Evolutionary conservation across 495 filamentous ascomycete genomes (phyloP), one percentile per base, ranked within the genome.

Genomic region (Aspergillus mulundensis): DNA sequence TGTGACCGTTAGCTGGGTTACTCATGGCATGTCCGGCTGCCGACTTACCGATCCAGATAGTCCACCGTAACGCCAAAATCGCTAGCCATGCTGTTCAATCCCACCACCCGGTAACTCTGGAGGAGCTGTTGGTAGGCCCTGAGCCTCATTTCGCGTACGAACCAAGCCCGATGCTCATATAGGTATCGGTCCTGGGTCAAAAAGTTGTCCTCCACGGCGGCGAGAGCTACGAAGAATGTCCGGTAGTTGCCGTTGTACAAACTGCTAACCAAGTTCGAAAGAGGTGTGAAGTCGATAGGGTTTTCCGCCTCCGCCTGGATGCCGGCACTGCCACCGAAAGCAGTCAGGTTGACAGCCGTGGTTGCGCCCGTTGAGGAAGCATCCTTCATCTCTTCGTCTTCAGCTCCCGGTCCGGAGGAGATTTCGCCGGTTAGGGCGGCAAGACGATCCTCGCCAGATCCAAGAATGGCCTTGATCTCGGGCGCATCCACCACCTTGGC

Each of bases 101-200:
- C 90, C 18, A 98, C 94, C n/a, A 97, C 90, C 30, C 91, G 86
- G 70, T 98, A 98, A 67, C 89, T 94, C 75, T 96, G 91, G n/a
- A 98, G 81, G 23, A 98, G 81, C 73, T 98, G 94, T 71, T 94
- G 88, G 70, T 98, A 98, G 38, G 89, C 93, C 51, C 92, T 84
- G 44, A 96, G 83, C 54, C 94, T 86, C 94, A 97, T 98, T 77
- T 98, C 94, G 30, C 94, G 88, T 54, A 97, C 91, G 71, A 91
- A 97, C 93, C 93, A 98, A 56, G 84, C 82, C 59, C 86, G 87
- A 73, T 98, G 94, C 76, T 97, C 95, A 62, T 89, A 84, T 51
- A 98, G 77, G 72, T 97, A 95, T 38, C 94, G 87, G 64, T 98
- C 95, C 65, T 93, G 89, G 54, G 83, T 91, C 56, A 98, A 75